These are phyloP conservation scores for Camelina sativa DNA, from an alignment of 345 rosid species.

Conservation along the genomic window DNA sequence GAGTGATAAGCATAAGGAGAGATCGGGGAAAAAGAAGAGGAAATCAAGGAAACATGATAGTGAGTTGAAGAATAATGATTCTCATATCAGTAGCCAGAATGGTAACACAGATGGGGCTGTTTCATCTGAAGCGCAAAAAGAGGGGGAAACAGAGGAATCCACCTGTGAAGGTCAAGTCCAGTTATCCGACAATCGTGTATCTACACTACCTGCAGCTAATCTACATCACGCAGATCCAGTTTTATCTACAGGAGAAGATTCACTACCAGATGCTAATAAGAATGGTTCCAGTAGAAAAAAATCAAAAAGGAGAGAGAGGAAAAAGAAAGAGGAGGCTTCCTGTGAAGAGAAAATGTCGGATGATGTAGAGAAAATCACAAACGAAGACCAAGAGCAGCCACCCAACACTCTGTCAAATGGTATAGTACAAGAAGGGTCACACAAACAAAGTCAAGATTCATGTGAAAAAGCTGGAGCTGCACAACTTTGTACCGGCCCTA, in stretches of 20 bases:
- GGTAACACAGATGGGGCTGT: conserved; percentile 12
- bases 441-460: not conserved
- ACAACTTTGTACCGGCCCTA: conserved; percentile 1
- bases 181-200: not conserved
- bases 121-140: not conserved
- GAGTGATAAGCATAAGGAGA: conserved; percentile 18
- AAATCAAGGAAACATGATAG: not conserved
- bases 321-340: conserved; percentile 21
- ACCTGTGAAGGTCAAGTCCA: conserved; percentile 5
- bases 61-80: conserved; percentile 4
- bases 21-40: conserved; percentile 26
- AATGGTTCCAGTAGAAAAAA: conserved; percentile 8
- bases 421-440: conserved; percentile 10
- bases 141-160: conserved; percentile 1
- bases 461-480: conserved; percentile 26
- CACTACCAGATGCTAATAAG: conserved; percentile 4
- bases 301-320: not conserved
- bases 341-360: conserved; percentile 23
- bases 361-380: conserved; percentile 11
- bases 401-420: not conserved
- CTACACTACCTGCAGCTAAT: conserved; percentile 18
- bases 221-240: not conserved
- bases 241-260: conserved; percentile 1
- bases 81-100: conserved; percentile 9
- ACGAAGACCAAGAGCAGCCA: conserved; percentile 6